Evolutionary conservation across 495 filamentous ascomycete genomes (phyloP), one percentile per base, ranked within the genome.

Genomic region (Neurospora terricola): DNA sequence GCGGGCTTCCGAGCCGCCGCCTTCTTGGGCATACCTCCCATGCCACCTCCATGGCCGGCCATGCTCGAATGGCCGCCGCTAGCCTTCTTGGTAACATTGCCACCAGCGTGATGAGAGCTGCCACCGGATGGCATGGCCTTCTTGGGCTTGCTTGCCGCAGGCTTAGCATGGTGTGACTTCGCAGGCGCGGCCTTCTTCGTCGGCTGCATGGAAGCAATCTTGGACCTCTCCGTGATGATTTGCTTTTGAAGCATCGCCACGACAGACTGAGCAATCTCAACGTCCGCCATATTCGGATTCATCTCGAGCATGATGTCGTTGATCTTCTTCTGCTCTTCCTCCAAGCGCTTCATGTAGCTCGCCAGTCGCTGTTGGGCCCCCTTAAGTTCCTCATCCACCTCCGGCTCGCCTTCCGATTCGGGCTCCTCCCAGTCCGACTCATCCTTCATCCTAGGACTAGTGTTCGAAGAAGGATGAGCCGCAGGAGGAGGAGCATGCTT

Each of bases 261-360:
- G 72, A 88, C 80, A 1, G 78, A 76, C 72, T 87, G 81, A 59
- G 85, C 81, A 75, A 91, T 89, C 79, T 90, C 87, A 34, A 87
- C 82, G 23, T 89, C 83, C 27, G 80, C 85, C 30, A 90, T 88
- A 39, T 91, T 86, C 0, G 89, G 88, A 45, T 88, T 90, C 81
- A 91, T 93, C 73, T 90, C 89, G 75, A 87, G 89, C 73, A 97
- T 84, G 70, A 89, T 77, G 14, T 84, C 83, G 73, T 94, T 88
- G 69, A 94, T 83, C 78, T 92, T 91, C 69, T 89, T 84, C 69
- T 89, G 83, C 72, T 89, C 87, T 36, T 84, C 85, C 62, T 86
- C 81, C 39, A 90, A 77, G 7, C 87, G 82, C 42, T 76, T 75
- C 59, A 76, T 74, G 70, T 77, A 72, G 36, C 70, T 76, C 54